Conservation (phyloP, 2,329 filamentous ascomycete species). For the Colletotrichum filicis region DNA sequence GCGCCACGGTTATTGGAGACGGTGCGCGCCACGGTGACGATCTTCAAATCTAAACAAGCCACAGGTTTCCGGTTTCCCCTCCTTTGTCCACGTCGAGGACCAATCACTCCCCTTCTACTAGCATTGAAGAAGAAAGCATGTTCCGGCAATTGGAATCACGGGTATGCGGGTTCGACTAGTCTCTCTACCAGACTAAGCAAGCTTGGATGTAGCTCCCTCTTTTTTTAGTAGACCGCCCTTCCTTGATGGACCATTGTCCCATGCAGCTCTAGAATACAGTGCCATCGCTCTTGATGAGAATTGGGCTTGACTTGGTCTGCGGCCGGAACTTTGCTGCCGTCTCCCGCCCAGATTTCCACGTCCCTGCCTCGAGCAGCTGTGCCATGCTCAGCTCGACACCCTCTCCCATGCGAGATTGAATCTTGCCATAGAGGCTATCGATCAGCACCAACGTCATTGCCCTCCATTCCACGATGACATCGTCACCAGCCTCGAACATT, state of each 20-base stretch:
- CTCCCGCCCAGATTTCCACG: constrained; percentile 78
- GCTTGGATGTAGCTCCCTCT: background rate
- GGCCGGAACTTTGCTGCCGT: constrained; percentile 82
- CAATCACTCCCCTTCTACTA: background rate
- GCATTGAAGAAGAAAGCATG: background rate
- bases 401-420: constrained; percentile 49
- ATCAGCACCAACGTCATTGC: constrained; percentile 71
- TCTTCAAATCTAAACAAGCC: background rate
- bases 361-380: constrained; percentile 64
- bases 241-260: background rate
- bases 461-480: constrained; percentile 75
- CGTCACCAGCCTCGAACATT: constrained; percentile 68
- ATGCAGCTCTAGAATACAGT: constrained; percentile 73
- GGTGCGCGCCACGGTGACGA: background rate
- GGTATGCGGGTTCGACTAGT: background rate
- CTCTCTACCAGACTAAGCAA: background rate
- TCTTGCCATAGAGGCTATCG: constrained; percentile 62
- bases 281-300: constrained; percentile 84
- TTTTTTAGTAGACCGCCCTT: background rate
- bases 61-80: background rate
- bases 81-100: background rate
- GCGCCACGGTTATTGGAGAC: background rate
- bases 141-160: background rate
- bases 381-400: constrained; percentile 55
- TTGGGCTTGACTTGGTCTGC: constrained; percentile 84